Base-by-base conservation (phyloP, 2,329 filamentous ascomycete genomes). In the Hymenoscyphus fraxineus region DNA sequence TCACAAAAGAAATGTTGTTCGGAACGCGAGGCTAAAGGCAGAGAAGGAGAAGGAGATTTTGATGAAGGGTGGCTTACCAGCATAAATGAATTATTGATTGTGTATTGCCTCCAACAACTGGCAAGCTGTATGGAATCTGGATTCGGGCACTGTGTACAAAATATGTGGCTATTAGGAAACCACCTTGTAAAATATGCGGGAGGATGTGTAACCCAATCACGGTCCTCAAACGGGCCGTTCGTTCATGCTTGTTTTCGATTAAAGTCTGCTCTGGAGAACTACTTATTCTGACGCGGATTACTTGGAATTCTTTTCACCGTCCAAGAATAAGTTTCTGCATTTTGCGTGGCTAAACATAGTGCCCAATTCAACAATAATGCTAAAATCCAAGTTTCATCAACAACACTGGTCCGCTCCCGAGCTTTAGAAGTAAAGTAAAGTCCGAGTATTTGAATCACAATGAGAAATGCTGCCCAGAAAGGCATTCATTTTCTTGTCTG, bases 31-130 rank as follows among this genome's bases (percentile, higher is more conserved):
- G 75, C 81, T 83, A 78, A 84, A 84, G 78, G 82, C 81, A 72
- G 87, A 92, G 78, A 82, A 81, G 72, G 87, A 92, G 77, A 81
- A 85, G 77, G 83, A 81, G 62, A 75, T 88, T 73, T 70, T 88
- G 65, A 78, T 78, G 65, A 31, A 38, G 27, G 54, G 54, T 57
- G 54, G 27, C 10, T 38, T 57, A 35, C 54, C 54, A 55, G 58
- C 51, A 60, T 51, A 47, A 47, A 35, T 38, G 38, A 40, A 51
- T 51, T 51, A 12, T 22, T n/a, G 15, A 27, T 51, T 47, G 44
- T 9, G 16, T 9, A 47, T 22, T 51, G 10, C 44, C 22, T 51
- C 7, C 44, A 22, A 16, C 9, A 22, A 51, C 10, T 7, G 13
- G 58, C 5, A 61, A 32, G n/a, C 39, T 31, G 47, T 62, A 58